Conservation (phyloP, 257 asterid genomes). For the Solanum tarapatanum region DNA sequence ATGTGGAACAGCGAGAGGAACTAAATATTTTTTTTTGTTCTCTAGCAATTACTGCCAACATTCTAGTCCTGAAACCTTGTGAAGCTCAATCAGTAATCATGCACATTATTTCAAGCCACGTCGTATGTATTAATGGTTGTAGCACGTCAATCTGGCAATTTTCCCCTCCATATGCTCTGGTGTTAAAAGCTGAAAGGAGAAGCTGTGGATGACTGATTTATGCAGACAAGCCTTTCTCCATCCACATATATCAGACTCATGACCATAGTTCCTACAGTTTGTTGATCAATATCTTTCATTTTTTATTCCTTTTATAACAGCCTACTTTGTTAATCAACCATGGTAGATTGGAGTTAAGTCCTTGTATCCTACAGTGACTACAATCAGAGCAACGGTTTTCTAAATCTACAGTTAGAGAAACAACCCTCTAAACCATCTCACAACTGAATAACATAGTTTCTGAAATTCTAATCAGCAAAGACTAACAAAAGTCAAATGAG, state of each 20-base stretch:
- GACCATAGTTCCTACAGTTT: neutral
- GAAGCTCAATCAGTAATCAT: neutral
- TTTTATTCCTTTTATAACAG: neutral
- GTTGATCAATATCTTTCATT: neutral
- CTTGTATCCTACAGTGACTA: neutral
- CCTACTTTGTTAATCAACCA: neutral
- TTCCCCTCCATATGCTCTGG: neutral
- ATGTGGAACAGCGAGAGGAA: neutral
- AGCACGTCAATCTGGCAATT: neutral
- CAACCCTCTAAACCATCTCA: neutral
- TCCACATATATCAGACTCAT: neutral
- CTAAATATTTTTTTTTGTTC: neutral
- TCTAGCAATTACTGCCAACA: neutral
- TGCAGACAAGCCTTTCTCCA: neutral
- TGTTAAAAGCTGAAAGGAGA: neutral
- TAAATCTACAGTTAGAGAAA: neutral
- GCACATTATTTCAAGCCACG: neutral
- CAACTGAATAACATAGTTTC: neutral
- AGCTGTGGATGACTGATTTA: neutral
- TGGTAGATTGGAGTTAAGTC: neutral
- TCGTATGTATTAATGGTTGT: neutral
- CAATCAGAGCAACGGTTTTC: neutral
- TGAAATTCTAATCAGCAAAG: neutral
- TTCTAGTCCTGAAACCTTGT: neutral
- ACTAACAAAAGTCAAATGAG: neutral